These are phyloP conservation scores for Begonia fuchsioides DNA, from an alignment of 306 rosid species.

Conservation along the genomic window DNA sequence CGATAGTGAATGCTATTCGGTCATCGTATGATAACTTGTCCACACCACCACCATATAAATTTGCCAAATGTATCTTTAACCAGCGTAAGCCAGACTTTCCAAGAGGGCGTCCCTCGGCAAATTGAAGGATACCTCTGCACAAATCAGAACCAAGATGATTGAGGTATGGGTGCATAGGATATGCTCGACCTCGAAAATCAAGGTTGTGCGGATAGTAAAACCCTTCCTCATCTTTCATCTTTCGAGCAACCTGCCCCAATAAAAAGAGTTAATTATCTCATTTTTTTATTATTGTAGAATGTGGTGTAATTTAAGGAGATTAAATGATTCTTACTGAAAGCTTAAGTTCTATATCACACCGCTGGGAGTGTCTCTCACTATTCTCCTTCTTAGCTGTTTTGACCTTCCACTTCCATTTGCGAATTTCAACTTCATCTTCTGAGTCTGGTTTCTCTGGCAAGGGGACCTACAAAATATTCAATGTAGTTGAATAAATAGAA, in stretches of 20 bases:
- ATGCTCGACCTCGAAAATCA: slow-evolving; percentile 97
- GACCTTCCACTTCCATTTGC: slow-evolving; percentile 88
- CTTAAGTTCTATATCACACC: slow-evolving; percentile 87
- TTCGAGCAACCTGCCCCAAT: slow-evolving; percentile 70
- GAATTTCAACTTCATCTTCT: slow-evolving; percentile 62
- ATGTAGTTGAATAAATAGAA: no score
- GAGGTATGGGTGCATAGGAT: slow-evolving; percentile 90
- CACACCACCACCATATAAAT: slow-evolving; percentile 83
- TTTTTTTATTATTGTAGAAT: neutral
- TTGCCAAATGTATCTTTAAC: slow-evolving; percentile 94
- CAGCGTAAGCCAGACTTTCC: slow-evolving; percentile 79
- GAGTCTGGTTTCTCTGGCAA: slow-evolving; percentile 67
- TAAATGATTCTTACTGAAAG: slow-evolving; percentile 51
- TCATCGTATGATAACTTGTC: slow-evolving; percentile 70
- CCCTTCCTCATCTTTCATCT: slow-evolving; percentile 91
- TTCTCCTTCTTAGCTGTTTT: slow-evolving; percentile 61
- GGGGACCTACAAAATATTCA: slow-evolving; percentile 32
- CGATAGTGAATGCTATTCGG: slow-evolving; percentile 52
- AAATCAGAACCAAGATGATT: slow-evolving; percentile 97
- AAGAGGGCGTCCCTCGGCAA: slow-evolving; percentile 78
- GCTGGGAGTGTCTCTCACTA: slow-evolving; percentile 71
- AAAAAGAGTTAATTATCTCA: neutral
- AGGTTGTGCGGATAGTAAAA: slow-evolving; percentile 96
- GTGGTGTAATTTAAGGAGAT: slow-evolving; percentile 1
- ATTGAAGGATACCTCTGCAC: slow-evolving; percentile 89